Conservation (phyloP, 2,329 filamentous ascomycete species). For the Apiospora aurea region DNA sequence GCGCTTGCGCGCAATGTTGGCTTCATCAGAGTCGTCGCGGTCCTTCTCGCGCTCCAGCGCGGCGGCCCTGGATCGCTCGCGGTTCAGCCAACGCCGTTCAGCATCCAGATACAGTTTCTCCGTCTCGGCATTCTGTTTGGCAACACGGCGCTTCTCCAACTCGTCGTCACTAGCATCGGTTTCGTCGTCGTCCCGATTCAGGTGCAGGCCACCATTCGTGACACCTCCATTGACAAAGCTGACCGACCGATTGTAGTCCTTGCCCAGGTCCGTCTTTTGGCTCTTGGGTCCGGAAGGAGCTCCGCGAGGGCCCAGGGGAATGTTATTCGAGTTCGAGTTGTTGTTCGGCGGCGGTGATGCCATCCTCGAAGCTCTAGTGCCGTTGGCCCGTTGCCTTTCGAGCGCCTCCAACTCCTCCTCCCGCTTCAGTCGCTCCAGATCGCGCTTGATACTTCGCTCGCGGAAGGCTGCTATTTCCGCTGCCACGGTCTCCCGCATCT, state of each 20-base stretch:
- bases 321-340: conserved; percentile 67
- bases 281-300: conserved; percentile 72
- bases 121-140: conserved; percentile 75
- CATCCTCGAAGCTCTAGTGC: conserved; percentile 68
- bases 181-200: conserved; percentile 81
- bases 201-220: conserved; percentile 63
- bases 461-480: conserved; percentile 94
- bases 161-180: conserved; percentile 89
- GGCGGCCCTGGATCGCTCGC: conserved; percentile 82
- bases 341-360: conserved; percentile 69
- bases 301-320: conserved; percentile 77
- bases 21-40: conserved; percentile 78
- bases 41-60: conserved; percentile 86
- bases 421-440: conserved; percentile 83
- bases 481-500: conserved; percentile 94
- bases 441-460: conserved; percentile 86
- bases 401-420: conserved; percentile 93
- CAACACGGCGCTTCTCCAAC: conserved; percentile 74
- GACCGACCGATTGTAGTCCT: conserved; percentile 65
- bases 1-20: conserved; percentile 67
- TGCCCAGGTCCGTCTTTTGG: conserved; percentile 57
- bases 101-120: conserved; percentile 85
- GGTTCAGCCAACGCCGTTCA: conserved; percentile 88
- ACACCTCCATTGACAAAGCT: conserved; percentile 82
- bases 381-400: conserved; percentile 77